Conservation (phyloP, 768 basidiomycete species). For the Collybiopsis confluens region DNA sequence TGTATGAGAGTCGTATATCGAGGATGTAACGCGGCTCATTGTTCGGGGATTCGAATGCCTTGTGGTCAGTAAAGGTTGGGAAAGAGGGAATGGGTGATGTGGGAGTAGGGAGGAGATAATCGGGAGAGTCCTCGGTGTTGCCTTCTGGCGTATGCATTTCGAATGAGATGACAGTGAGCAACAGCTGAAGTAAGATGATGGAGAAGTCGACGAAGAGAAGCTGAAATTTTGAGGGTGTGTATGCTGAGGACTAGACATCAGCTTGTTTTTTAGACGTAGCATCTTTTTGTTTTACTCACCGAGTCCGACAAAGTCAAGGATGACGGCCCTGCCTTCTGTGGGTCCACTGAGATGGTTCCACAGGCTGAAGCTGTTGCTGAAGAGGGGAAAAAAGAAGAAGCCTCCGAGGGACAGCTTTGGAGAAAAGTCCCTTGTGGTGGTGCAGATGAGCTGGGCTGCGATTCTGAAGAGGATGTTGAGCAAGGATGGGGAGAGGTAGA, state of each 20-base stretch:
- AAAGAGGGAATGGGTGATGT: slow-evolving; percentile 13
- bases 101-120: slow-evolving; percentile 21
- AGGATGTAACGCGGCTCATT: slow-evolving; percentile 44
- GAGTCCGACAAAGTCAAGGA: slow-evolving; percentile 79
- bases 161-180: slow-evolving; percentile 66
- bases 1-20: slow-evolving; percentile 53
- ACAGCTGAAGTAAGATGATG: slow-evolving; percentile 62
- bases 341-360: slow-evolving; percentile 57
- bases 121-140: slow-evolving; percentile 28
- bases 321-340: slow-evolving; percentile 53
- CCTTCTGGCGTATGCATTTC: slow-evolving; percentile 47
- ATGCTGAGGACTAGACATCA: slow-evolving; percentile 30
- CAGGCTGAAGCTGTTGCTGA: slow-evolving; percentile 55
- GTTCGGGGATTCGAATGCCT: slow-evolving; percentile 11
- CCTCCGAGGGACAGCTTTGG: slow-evolving; percentile 61
- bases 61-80: slow-evolving; percentile 7
- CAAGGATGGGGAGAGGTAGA: slow-evolving; percentile 70
- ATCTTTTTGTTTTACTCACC: slow-evolving; percentile 41
- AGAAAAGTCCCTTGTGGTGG: slow-evolving; percentile 65
- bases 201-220: slow-evolving; percentile 63
- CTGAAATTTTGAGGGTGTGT: slow-evolving; percentile 60
- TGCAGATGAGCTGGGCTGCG: slow-evolving; percentile 59
- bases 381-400: slow-evolving; percentile 55
- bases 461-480: slow-evolving; percentile 51
- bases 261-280: neutral